Evolutionary conservation across 305 asterid species (phyloP), one percentile per base, ranked within the genome.

Genomic region (Solanum hybrid): DNA sequence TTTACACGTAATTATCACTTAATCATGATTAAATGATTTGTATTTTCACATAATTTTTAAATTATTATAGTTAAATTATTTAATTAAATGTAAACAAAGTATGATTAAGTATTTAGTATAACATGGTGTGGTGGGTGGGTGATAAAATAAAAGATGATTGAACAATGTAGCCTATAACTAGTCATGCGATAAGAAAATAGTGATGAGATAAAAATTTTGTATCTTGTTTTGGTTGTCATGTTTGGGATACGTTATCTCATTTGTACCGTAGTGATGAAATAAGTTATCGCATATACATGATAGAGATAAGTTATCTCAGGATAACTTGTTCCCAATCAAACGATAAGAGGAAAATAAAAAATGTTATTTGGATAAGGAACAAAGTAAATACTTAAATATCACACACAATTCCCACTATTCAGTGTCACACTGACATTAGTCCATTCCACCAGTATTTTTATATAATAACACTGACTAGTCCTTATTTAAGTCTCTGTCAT

Each of bases 361-460:
- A n/a, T 31, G 76, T 27, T 20, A 20, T 90, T 82, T 42, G 90
- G 90, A 89, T 85, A 88, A 89, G 91, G 90, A 84, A 90, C n/a
- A 10, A 90, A 89, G 93, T 90, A 91, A 89, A 90, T 90, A 40
- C 51, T 40, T 40, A 92, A 90, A 91, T 38, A 91, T 90, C 92
- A 93, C 42, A 82, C 88, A 72, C 27, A 92, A 92, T 92, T 89
- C 92, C 93, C 94, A 90, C 92, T 91, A 80, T 64, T 73, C 77
- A 88, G 46, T 56, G 77, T 85, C 32, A 32, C 76, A 14, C 87
- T 82, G 73, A 46, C 73, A 82, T 46, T 82, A 6, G 36, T 46
- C 11, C 87, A 46, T 29, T 82, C 1, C 17, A 82, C 73, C 22
- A 56, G 77, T 31, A 85, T 11, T 85, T 31, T 32, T 85, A 56